These are phyloP conservation scores for Leccinum pallidistipes DNA, from an alignment of 1,284 basidiomycete genomes.

Conservation along the genomic window DNA sequence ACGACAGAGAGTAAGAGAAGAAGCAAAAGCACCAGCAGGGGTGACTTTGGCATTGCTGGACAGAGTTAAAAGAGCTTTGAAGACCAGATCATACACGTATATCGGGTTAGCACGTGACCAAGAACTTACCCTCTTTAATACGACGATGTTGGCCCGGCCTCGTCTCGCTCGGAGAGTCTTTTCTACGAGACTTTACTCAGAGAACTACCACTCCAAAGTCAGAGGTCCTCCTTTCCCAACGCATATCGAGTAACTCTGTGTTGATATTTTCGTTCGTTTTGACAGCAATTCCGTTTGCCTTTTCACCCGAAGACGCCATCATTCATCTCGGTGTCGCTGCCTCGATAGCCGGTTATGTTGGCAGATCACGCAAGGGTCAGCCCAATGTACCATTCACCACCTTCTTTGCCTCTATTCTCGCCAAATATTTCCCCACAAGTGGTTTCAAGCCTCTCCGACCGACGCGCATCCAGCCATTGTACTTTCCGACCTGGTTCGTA, in stretches of 20 bases:
- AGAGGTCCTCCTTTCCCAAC: slow-evolving; percentile 37
- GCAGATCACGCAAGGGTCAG: slow-evolving; percentile 12
- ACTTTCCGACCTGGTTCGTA: slow-evolving; percentile 62
- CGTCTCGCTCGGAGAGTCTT: slow-evolving; percentile 4
- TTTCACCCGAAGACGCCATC: slow-evolving; percentile 36
- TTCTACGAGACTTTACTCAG: slow-evolving; percentile 17
- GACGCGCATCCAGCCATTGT: slow-evolving; percentile 44
- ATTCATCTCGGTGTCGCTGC: slow-evolving; percentile 26
- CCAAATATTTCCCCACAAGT: slow-evolving; percentile 30
- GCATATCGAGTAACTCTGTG: not conserved
- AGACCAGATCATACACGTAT: slow-evolving; percentile 29
- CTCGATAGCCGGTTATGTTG: slow-evolving; percentile 19
- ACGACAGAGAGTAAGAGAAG: slow-evolving; percentile 48
- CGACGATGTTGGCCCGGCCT: slow-evolving; percentile 22
- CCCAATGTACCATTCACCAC: slow-evolving; percentile 19
- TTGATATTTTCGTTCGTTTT: slow-evolving; percentile 14
- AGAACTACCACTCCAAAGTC: slow-evolving; percentile 43
- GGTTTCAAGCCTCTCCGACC: slow-evolving; percentile 32
- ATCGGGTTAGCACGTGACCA: slow-evolving; percentile 28
- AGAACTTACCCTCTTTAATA: not conserved
- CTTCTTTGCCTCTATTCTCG: slow-evolving; percentile 26
- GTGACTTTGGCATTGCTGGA: slow-evolving; percentile 26
- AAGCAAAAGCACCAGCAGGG: slow-evolving; percentile 38
- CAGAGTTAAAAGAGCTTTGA: not conserved
- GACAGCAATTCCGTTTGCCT: slow-evolving; percentile 41